Base-by-base conservation (phyloP, 805 yeast species). In the Maudiozyma pseudohumilis region DNA sequence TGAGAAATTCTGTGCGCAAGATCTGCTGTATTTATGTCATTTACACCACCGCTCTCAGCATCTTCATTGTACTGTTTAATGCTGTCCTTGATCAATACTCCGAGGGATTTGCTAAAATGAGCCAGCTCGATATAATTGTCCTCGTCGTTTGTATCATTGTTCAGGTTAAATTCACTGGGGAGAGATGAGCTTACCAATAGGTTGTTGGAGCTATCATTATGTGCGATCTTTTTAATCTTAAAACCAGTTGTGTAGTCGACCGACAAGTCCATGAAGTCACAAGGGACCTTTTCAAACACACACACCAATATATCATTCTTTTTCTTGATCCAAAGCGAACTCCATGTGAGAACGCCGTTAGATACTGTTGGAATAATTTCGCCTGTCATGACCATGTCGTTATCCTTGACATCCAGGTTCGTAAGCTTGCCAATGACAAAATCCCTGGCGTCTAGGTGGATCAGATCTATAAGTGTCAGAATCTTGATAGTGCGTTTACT, bases 281-380 rank as follows among this genome's bases (percentile, higher is more conserved):
- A 74, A 2, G 75, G 82, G 20, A 85, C 83, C 53, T 84, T 92
- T 50, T 86, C 94, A 53, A 87, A 78, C 64, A 84, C 84, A 63
- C 88, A 77, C 36, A 85, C 79, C 35, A 86, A 68, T 40, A 81
- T 59, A 32, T 73, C 74, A 2, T 77, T 77, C 46, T 76, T 74
- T 40, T 74, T 65, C 49, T 86, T 87, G 1, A 89, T 94, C 95
- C 96, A 88, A 15, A 34, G 6, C 5, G 50, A 40, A n/a, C 26
- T 25, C 40, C 40, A 38, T 13, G 13, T 10, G 6, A 34, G 16
- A 23, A 32, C 32, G 11, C 40, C 40, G 17, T 40, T 40, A 5
- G 47, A 72, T 25, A 73, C 65, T 33, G 85, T 80, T 7, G 92
- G 94, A 8, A 85, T 74, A 33, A 86, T 75, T 47, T 83, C 89